Evolutionary conservation across 2,329 filamentous ascomycete genomes (phyloP), one percentile per base, ranked within the genome.

Genomic region (Ascochyta clinopodiicola): DNA sequence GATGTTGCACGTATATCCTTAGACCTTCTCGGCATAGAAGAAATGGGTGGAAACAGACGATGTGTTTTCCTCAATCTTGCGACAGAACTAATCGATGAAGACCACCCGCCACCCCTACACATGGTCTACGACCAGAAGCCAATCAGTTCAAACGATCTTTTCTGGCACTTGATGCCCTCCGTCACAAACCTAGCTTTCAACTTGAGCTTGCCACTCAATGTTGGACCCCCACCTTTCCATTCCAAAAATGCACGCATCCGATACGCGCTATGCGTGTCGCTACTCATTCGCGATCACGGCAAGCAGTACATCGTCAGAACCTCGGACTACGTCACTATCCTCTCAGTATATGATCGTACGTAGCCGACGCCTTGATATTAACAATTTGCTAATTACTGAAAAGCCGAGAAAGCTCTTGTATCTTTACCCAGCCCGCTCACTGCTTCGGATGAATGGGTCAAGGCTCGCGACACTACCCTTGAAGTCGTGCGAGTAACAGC

Each of bases 291-390:
- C 42, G 79, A 81, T 48, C 76, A 78, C 49, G 80, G 77, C 17
- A 81, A 78, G 57, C 77, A 79, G 45, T 80, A 80, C 50, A 75
- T 80, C 53, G 80, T 84, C 4, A 75, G 82, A 44, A 76, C 78
- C 9, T 82, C 80, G 7, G 79, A 80, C 57, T 78, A 82, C 44
- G 73, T 84, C 7, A 72, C 76, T 3, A 78, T 84, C 10, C 68
- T 85, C 24, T 80, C 82, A 6, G 82, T 83, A 12, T 83, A 83
- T 60, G 82, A 85, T 68, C 82, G 78, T 80, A 69, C 51, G 78
- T 71, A 34, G 10, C 2, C n/a, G 19, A 13, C 17, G 1, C 19
- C n/a, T 32, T 32, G 19, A 22, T 15, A 15, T n/a, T 19, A 22
- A 17, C 12, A 9, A n/a, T 29, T 17, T 29, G 12, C 62, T 68